phyloP scores from a whole-genome alignment of 352 stramenopile genomes.

The Nothophytophthora sp. region DNA sequence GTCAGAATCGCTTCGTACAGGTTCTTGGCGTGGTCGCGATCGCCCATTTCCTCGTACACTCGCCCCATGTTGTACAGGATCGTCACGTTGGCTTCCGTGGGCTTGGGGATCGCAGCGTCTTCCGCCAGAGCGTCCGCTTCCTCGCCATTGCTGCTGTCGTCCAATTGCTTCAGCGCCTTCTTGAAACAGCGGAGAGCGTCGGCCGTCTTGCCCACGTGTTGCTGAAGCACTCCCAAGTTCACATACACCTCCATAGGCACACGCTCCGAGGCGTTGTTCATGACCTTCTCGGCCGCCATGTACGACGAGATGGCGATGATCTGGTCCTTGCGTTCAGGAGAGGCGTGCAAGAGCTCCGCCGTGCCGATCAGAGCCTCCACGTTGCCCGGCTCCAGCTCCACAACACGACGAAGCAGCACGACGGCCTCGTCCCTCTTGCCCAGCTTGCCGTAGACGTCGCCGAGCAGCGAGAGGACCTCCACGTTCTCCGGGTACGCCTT shows the following conservation, averaged over 20 bases:
- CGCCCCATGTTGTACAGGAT: constrained; percentile 97
- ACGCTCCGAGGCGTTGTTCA: constrained; percentile 79
- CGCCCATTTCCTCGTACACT: constrained; percentile 93
- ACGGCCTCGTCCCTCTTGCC: constrained; percentile 84
- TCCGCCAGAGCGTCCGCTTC: constrained; percentile 41
- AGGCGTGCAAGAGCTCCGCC: constrained; percentile 77
- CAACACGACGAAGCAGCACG: constrained; percentile 75
- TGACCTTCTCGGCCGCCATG: constrained; percentile 86
- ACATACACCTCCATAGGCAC: constrained; percentile 87
- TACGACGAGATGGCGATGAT: constrained; percentile 91
- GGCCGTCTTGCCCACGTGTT: constrained; percentile 85
- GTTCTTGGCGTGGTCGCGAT: constrained; percentile 88
- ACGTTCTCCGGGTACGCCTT: constrained; percentile 90
- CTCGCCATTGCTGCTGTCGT: constrained; percentile 30
- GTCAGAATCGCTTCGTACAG: constrained; percentile 95
- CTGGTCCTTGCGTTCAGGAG: constrained; percentile 84
- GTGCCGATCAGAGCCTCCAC: constrained; percentile 84
- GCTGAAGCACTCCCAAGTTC: constrained; percentile 83
- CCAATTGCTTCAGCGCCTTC: constrained; percentile 64
- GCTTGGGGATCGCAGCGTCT: constrained; percentile 40
- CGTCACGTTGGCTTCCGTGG: constrained; percentile 86
- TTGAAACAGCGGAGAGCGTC: constrained; percentile 93
- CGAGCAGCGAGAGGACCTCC: constrained; percentile 81
- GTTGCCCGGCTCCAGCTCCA: constrained; percentile 85
- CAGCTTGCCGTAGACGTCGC: constrained; percentile 81